Evolutionary conservation across 2,329 filamentous ascomycete genomes (phyloP).

Genomic region (Xylariaceae sp.): DNA sequence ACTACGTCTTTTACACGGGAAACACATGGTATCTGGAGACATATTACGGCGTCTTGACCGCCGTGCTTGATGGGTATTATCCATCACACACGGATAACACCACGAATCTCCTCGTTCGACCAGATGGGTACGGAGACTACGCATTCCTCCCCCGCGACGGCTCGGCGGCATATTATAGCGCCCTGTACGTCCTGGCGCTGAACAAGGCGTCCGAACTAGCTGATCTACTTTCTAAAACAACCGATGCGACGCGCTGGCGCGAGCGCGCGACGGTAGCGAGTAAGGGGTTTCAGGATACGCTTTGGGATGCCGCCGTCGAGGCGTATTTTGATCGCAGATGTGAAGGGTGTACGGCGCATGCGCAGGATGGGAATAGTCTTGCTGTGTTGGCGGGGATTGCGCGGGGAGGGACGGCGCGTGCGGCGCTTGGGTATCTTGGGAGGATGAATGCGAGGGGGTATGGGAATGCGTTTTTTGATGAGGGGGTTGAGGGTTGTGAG

Average conservation of each 20-base stretch:
- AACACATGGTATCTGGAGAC: slow-evolving; percentile 37
- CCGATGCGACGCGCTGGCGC: slow-evolving; percentile 37
- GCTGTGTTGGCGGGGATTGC: slow-evolving; percentile 38
- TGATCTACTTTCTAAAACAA: slow-evolving; percentile 20
- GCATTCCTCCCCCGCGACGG: slow-evolving; percentile 46
- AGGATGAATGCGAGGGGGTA: slow-evolving; percentile 35
- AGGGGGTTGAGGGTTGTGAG: slow-evolving; percentile 31
- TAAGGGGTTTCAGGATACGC: slow-evolving; percentile 33
- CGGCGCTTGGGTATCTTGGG: slow-evolving; percentile 38
- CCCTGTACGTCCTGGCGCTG: slow-evolving; percentile 44
- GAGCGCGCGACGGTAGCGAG: slow-evolving; percentile 34
- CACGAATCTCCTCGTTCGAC: slow-evolving; percentile 41
- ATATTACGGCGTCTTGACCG: slow-evolving; percentile 39
- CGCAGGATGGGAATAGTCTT: slow-evolving; percentile 48
- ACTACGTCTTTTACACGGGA: slow-evolving; percentile 47
- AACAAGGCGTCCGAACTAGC: slow-evolving; percentile 41
- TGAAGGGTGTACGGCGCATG: slow-evolving; percentile 35
- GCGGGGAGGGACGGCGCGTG: slow-evolving; percentile 29
- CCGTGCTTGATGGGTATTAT: slow-evolving; percentile 44
- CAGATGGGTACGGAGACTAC: slow-evolving; percentile 44
- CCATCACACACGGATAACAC: slow-evolving; percentile 36
- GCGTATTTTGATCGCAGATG: slow-evolving; percentile 44
- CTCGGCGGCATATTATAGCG: slow-evolving; percentile 48
- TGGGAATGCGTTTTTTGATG: slow-evolving; percentile 50
- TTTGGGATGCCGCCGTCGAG: slow-evolving; percentile 39